Evolutionary conservation across 768 basidiomycete species (phyloP).

Genomic region (Exidia glandulosa): DNA sequence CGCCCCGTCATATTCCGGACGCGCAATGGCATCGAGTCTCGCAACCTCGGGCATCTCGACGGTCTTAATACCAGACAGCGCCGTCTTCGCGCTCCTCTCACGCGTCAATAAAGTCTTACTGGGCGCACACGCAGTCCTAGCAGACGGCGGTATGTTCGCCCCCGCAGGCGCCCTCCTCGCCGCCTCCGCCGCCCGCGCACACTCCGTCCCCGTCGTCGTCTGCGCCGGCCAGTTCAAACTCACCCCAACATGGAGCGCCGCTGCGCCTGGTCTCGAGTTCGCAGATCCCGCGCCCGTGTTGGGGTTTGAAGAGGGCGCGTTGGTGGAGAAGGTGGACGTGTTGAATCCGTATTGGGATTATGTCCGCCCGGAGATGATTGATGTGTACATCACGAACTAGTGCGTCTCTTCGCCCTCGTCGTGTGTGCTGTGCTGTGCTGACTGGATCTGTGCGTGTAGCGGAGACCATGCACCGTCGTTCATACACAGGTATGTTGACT

Average conservation of each 20-base stretch:
- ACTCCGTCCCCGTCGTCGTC: slow-evolving; percentile 86
- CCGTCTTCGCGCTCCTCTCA: slow-evolving; percentile 92
- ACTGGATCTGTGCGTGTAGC: slow-evolving; percentile 27
- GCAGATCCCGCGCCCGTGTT: slow-evolving; percentile 55
- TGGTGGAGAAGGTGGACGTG: slow-evolving; percentile 83
- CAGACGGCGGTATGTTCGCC: slow-evolving; percentile 93
- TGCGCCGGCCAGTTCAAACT: slow-evolving; percentile 96
- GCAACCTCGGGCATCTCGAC: slow-evolving; percentile 80
- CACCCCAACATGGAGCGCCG: slow-evolving; percentile 77
- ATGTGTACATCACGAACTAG: slow-evolving; percentile 96
- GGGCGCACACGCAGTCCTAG: slow-evolving; percentile 90
- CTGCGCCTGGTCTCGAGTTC: slow-evolving; percentile 77
- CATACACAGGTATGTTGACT: slow-evolving; percentile 58
- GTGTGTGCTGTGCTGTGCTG: background rate
- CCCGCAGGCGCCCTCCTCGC: slow-evolving; percentile 76
- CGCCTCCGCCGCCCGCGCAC: slow-evolving; percentile 77
- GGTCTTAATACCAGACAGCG: slow-evolving; percentile 94
- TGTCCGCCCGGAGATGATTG: slow-evolving; percentile 82
- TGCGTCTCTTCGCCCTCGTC: slow-evolving; percentile 34
- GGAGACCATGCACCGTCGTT: slow-evolving; percentile 96
- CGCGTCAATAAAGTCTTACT: slow-evolving; percentile 94
- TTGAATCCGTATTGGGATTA: slow-evolving; percentile 97
- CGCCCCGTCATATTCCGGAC: slow-evolving; percentile 71
- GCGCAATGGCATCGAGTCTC: slow-evolving; percentile 71
- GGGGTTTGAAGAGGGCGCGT: slow-evolving; percentile 65